Conservation (phyloP, 1,284 basidiomycete species). For the Ganoderma resinaceum region DNA sequence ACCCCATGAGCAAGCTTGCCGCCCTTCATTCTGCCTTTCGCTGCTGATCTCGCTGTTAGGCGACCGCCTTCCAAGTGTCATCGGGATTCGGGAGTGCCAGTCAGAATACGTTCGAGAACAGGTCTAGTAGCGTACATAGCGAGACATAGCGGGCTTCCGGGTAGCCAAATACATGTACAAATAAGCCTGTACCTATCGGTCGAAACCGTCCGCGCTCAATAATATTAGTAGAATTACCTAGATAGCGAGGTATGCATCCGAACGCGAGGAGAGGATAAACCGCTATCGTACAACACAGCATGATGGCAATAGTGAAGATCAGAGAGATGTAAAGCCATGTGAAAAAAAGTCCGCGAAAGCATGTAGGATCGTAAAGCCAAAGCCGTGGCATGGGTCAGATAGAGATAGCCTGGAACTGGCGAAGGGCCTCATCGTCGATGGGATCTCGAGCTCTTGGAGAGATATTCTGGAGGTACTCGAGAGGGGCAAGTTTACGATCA, state of each 20-base stretch:
- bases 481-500: conserved; percentile 36
- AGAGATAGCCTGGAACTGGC: conserved; percentile 23
- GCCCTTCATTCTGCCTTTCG: neutral
- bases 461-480: conserved; percentile 42
- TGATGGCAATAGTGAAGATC: neutral
- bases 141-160: neutral
- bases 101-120: neutral
- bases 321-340: neutral
- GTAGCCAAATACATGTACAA: conserved; percentile 4
- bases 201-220: conserved; percentile 5
- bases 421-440: conserved; percentile 39
- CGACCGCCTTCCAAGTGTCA: neutral
- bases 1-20: neutral
- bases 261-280: neutral
- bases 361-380: neutral
- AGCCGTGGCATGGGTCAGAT: neutral
- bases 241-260: conserved; percentile 13
- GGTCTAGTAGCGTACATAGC: conserved; percentile 5
- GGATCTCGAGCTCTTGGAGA: conserved; percentile 39
- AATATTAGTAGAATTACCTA: conserved; percentile 15
- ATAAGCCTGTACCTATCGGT: neutral
- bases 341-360: neutral
- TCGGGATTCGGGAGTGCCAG: neutral
- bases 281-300: conserved; percentile 13
- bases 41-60: neutral